Evolutionary conservation across 768 basidiomycete genomes (phyloP).

Genomic region (Termitomyces sp.): DNA sequence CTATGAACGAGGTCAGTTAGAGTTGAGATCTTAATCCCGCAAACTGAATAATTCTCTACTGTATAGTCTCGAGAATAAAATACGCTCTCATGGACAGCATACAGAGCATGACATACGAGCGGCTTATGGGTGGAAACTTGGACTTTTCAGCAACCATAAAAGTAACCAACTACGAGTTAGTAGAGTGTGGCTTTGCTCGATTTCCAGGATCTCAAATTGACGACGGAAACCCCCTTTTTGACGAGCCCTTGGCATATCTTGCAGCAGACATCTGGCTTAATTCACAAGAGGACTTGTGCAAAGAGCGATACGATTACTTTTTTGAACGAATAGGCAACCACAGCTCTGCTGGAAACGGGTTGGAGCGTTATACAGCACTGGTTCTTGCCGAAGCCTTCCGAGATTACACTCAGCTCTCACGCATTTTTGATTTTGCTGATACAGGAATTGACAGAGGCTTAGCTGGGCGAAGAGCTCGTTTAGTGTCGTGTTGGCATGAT

Average conservation of each 20-base stretch:
- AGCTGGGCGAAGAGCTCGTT: background rate
- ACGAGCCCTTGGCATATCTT: too few species aligned
- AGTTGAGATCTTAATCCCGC: background rate
- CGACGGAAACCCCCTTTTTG: too few species aligned
- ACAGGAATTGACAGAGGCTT: background rate
- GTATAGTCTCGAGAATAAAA: background rate
- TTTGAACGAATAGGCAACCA: background rate
- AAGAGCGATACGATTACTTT: background rate
- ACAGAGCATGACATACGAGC: background rate
- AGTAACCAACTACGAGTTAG: too few species aligned
- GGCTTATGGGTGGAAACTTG: background rate
- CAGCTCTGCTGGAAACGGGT: background rate
- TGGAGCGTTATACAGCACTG: background rate
- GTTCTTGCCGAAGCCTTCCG: background rate
- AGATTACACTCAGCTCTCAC: background rate
- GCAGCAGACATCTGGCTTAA: too few species aligned
- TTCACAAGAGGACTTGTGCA: background rate
- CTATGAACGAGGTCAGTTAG: background rate
- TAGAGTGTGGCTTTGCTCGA: too few species aligned
- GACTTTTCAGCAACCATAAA: background rate
- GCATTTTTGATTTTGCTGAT: background rate
- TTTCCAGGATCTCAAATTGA: too few species aligned
- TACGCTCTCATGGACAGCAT: background rate
- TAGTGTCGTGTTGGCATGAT: slow-evolving; percentile 1
- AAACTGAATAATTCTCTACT: background rate